Base-by-base conservation (phyloP, 768 basidiomycete genomes). In the Lentinula lateritia region DNA sequence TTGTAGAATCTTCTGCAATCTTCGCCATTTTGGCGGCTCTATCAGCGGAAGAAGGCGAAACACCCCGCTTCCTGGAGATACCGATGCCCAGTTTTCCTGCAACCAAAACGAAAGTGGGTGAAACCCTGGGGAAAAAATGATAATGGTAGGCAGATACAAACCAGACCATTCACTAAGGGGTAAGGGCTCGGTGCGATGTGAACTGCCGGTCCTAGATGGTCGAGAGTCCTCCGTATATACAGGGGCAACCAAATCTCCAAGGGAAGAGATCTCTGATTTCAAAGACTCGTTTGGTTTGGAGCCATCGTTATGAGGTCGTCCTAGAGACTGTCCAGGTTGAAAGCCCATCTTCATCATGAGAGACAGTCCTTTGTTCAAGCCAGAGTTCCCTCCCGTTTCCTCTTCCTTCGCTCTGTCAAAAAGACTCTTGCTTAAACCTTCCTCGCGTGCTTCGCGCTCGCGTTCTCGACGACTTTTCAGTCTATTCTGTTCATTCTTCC, bases 301-400 rank as follows among this genome's bases (percentile, higher is more conserved):
- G 28, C 64, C 63, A 34, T 43, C 61, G 42, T 72, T 68, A 9
- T 75, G 74, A 8, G 70, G 57, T 68, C 74, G 78, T 16, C 92
- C 92, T 34, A 94, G 79, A 13, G 90, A 79, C 71, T 93, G 85
- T 15, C 93, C 93, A 2, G 90, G 86, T 74, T 88, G 89, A 77
- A 92, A 95, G 0, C 93, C 93, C 93, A 94, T 94, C 75, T 90
- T 93, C 82, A 90, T 85, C 93, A 95, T 95, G 78, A 95, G 93
- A 15, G 83, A 81, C 58, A 94, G 76, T 7, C 92, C 93, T 71
- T 93, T 94, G 76, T 83, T 93, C 46, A 81, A 78, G 57, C 76
- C 72, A 45, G 76, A 74, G 20, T 78, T 68, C 6, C 83, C 85
- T 50, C 74, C 76, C 62, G 80, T 80, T 63, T 83, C 80, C 48